Evolutionary conservation across 345 rosid genomes (phyloP).

Genomic region (Pistacia integerrima): DNA sequence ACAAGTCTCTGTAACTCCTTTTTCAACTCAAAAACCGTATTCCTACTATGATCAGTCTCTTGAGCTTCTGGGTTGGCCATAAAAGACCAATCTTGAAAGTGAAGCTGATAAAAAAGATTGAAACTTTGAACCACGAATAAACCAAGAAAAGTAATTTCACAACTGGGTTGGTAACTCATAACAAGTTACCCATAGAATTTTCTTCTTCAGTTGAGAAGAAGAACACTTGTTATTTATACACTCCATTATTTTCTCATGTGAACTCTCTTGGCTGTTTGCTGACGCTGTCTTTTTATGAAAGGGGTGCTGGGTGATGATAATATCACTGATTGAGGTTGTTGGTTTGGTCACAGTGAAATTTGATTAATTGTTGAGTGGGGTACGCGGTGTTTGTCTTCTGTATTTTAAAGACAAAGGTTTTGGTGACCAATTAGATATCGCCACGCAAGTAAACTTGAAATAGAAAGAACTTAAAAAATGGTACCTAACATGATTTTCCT

Average conservation of each 20-base stretch:
- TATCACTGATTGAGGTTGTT: neutral
- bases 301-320: neutral
- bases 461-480: no score
- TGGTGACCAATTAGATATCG: neutral
- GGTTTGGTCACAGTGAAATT: neutral
- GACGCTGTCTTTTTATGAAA: neutral
- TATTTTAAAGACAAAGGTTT: no score
- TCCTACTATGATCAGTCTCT: neutral
- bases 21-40: slow-evolving; percentile 38
- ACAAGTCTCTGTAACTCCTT: slow-evolving; percentile 40
- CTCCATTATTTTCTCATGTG: neutral
- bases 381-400: neutral
- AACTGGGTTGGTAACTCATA: neutral
- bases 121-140: neutral
- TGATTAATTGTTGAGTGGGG: neutral
- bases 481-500: no score
- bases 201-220: neutral
- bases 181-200: slow-evolving; percentile 1
- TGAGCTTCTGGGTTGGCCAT: slow-evolving; percentile 33
- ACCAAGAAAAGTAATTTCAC: no score
- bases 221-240: slow-evolving; percentile 1
- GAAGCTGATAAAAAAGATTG: neutral
- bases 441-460: neutral
- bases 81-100: neutral
- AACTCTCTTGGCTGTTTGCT: neutral